A percentile compares a stretch with the other conserved stretches of the same genome.
phyloP scores from a whole-genome alignment of 2,329 filamentous ascomycete genomes.

The Shiraia bambusicola region DNA sequence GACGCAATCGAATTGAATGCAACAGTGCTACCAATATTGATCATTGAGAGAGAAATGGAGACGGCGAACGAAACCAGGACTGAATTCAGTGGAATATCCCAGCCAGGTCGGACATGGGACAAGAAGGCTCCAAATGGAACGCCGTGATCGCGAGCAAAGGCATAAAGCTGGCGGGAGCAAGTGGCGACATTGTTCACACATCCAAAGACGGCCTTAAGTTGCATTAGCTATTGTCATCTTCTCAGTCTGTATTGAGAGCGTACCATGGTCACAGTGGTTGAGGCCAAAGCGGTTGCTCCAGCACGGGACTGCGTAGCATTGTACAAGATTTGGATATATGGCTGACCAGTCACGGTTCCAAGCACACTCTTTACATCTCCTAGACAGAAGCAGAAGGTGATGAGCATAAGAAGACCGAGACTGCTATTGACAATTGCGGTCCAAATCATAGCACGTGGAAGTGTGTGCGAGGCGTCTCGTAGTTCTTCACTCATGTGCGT shows the following conservation, averaged over 20 bases:
- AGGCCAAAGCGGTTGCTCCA: constrained; percentile 23
- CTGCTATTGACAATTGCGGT: constrained; percentile 43
- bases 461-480: constrained; percentile 32
- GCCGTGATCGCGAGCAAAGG: constrained; percentile 37
- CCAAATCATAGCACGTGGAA: constrained; percentile 47
- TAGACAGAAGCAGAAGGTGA: constrained; percentile 33
- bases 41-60: constrained; percentile 47
- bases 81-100: constrained; percentile 46
- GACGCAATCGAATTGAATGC: constrained; percentile 32
- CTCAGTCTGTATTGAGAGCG: background rate
- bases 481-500: constrained; percentile 40
- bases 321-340: constrained; percentile 28
- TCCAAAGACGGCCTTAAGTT: constrained; percentile 27
- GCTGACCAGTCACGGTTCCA: constrained; percentile 19
- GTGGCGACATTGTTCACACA: constrained; percentile 30
- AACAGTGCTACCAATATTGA: constrained; percentile 51
- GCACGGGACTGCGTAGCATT: constrained; percentile 25
- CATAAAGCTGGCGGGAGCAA: constrained; percentile 38
- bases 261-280: constrained; percentile 20
- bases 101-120: constrained; percentile 18
- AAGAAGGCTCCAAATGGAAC: constrained; percentile 12
- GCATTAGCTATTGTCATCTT: background rate
- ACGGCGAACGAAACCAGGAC: constrained; percentile 47
- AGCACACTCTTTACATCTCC: constrained; percentile 20
- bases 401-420: constrained; percentile 43